Evolutionary conservation across 768 basidiomycete species (phyloP), one percentile per base, ranked within the genome.

Genomic region (Suillus subalutaceus): DNA sequence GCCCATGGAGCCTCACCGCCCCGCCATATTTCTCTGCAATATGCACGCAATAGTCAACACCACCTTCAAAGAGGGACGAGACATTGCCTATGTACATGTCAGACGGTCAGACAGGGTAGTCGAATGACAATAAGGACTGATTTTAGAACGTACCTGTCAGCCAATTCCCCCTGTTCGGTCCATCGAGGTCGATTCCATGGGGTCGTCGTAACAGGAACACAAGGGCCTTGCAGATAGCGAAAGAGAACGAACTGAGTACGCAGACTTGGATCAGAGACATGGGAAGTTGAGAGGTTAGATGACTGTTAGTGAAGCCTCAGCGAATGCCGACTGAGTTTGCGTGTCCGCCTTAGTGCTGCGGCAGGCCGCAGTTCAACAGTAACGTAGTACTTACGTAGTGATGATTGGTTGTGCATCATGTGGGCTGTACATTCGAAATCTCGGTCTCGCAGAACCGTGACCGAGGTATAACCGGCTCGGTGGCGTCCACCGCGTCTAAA

Each of bases 1-100:
- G 79, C 6, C 83, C 84, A 50, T 81, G 69, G 5, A 85, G 75
- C 70, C 79, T 84, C 35, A 79, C 82, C 63, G 85, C 76, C 1
- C 80, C 80, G 2, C 82, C 82, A 66, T 80, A 86, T 1, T 65
- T 65, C 2, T 72, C 53, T 15, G 59, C 62, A 3, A 77, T 59
- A 20, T 52, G 55, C 20, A 70, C 66, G 65, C 83, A 79, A 65
- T 78, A 84, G 3, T 73, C 73, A 79, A 79, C 80, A 4, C 73
- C 77, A 58, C 79, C 70, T 1, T 74, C 69, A 68, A 81, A 78
- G 6, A 80, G 55, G 15, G 79, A 72, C 6, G 69, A 52, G 7
- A 80, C 63, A 65, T 79, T 79, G 13, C 82, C 82, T 82, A 26
- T 62, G 23, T 35, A 32, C 6, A 46, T 26, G 18, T 20, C 26